Conservation (phyloP, 176 grass and related monocot genomes). For the Aegilops umbellulata region DNA sequence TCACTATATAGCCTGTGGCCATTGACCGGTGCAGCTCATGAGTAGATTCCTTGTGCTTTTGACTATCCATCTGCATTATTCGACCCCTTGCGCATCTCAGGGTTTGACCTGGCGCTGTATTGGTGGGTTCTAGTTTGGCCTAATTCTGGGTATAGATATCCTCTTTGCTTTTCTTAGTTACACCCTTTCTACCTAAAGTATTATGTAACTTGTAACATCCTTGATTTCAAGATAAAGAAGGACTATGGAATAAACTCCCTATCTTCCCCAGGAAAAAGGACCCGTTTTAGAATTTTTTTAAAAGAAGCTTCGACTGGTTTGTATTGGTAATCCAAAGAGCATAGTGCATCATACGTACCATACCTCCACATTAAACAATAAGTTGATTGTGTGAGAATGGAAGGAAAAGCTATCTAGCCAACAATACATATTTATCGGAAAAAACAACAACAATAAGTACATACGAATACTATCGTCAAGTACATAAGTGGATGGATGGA, state of each 20-base stretch:
- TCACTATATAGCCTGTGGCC: not conserved
- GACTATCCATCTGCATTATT: constrained; percentile 1
- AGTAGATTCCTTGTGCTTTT: constrained; percentile 23
- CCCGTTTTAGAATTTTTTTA: not conserved
- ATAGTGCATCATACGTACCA: not conserved
- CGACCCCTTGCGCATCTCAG: not conserved
- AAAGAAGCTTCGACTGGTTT: not conserved
- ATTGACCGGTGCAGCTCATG: not conserved
- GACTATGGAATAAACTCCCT: too few species aligned
- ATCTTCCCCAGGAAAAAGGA: too few species aligned
- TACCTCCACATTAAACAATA: not conserved
- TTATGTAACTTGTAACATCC: not conserved
- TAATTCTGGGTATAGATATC: not conserved
- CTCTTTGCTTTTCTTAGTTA: not conserved
- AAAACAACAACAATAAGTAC: too few species aligned
- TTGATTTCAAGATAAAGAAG: too few species aligned
- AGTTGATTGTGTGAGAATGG: too few species aligned
- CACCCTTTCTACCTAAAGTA: not conserved
- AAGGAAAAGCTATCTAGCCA: too few species aligned
- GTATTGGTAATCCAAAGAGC: not conserved
- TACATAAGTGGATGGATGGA: not conserved
- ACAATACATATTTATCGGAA: too few species aligned
- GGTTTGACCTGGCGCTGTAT: not conserved
- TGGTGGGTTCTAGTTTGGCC: not conserved
- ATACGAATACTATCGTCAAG: not conserved